A percentile compares a stretch with the other conserved stretches of the same genome.
Conservation (phyloP, 2,329 filamentous ascomycete genomes). For the Escovopsis sp. region DNA sequence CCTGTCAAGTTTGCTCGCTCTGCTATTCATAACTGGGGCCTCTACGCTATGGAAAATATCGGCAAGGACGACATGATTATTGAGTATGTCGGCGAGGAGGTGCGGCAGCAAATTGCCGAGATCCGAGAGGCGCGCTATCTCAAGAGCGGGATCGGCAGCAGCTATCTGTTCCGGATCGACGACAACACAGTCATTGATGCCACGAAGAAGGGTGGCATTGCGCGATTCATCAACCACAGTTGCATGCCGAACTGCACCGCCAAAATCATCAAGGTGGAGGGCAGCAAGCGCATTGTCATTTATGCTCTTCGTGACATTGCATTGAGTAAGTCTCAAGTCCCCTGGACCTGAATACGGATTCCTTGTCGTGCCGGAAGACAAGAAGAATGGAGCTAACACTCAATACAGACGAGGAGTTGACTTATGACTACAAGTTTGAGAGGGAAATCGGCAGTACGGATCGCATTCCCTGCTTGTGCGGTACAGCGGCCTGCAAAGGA, state of each 20-base stretch:
- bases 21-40: conserved; percentile 96
- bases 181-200: conserved; percentile 96
- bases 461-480: conserved; percentile 93
- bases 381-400: conserved; percentile 10
- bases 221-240: conserved; percentile 96
- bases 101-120: conserved; percentile 94
- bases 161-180: conserved; percentile 95
- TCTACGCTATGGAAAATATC: conserved; percentile 97
- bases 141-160: conserved; percentile 92
- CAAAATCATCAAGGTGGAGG: conserved; percentile 98
- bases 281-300: conserved; percentile 96
- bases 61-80: conserved; percentile 98
- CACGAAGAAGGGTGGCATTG: conserved; percentile 96
- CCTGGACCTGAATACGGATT: no score
- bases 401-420: conserved; percentile 81
- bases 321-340: conserved; percentile 55
- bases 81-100: conserved; percentile 96
- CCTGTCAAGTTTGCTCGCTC: conserved; percentile 95
- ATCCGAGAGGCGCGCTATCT: conserved; percentile 84
- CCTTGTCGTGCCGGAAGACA: background rate
- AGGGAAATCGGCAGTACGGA: conserved; percentile 89
- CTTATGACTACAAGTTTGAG: conserved; percentile 99
- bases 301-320: conserved; percentile 92
- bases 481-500: conserved; percentile 90
- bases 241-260: conserved; percentile 98